phyloP scores from a whole-genome alignment of 2,329 filamentous ascomycete genomes.

The Elsinoe fawcettii region DNA sequence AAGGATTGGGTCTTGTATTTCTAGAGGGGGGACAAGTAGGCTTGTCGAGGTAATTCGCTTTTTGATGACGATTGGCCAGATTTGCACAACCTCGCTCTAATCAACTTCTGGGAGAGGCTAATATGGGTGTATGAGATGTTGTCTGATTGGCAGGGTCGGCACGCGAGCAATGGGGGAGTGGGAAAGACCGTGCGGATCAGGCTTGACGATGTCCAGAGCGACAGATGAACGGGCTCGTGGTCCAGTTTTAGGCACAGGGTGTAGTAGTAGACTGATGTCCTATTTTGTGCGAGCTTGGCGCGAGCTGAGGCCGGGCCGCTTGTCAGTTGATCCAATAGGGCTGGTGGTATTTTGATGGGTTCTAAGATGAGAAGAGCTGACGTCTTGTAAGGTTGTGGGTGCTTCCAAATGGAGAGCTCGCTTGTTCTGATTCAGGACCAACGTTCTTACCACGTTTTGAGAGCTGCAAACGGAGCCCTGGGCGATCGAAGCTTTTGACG shows the following conservation, averaged over 20 bases:
- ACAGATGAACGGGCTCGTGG: constrained; percentile 1
- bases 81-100: constrained; percentile 7
- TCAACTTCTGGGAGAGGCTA: neutral
- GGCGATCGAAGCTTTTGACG: constrained; percentile 3
- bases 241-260: constrained; percentile 10
- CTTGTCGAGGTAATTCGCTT: neutral
- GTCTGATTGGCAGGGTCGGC: neutral
- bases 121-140: neutral
- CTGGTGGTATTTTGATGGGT: neutral
- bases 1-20: neutral
- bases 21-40: neutral
- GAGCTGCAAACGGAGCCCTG: neutral
- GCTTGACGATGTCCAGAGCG: neutral
- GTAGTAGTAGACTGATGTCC: neutral
- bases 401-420: constrained; percentile 10
- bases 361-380: neutral
- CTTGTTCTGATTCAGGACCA: constrained; percentile 11
- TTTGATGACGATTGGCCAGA: constrained; percentile 9
- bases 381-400: neutral
- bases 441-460: constrained; percentile 8
- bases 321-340: neutral
- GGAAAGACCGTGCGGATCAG: neutral
- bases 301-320: constrained; percentile 11
- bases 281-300: constrained; percentile 12
- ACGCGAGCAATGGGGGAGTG: constrained; percentile 1